Conservation (phyloP, 768 basidiomycete genomes). For the Cubamyces lactineus region DNA sequence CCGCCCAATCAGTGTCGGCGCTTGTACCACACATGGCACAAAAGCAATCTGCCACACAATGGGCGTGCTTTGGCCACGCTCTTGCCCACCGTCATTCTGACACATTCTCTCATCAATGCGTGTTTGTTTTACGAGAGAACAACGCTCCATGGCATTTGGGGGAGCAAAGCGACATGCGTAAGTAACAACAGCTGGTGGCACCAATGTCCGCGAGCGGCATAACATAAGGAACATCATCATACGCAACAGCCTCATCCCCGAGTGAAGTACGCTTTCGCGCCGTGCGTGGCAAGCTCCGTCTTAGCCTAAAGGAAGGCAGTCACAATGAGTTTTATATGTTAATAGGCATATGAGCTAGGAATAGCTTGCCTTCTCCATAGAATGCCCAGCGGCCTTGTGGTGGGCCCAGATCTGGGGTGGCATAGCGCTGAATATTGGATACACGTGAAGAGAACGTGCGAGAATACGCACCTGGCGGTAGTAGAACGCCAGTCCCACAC, state of each 20-base stretch:
- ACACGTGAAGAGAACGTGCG: constrained; percentile 20
- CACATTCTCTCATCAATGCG: constrained; percentile 2
- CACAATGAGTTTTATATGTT: constrained; percentile 18
- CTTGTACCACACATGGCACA: constrained; percentile 23
- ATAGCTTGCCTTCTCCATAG: constrained; percentile 71
- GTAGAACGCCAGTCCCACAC: constrained; percentile 77
- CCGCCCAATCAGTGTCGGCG: constrained; percentile 34
- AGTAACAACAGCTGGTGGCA: constrained; percentile 6
- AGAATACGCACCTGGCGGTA: constrained; percentile 65
- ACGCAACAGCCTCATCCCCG: constrained; percentile 56
- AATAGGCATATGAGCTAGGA: neutral
- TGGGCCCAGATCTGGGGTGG: constrained; percentile 69
- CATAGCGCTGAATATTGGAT: neutral
- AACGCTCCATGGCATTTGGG: constrained; percentile 2
- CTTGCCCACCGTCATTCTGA: constrained; percentile 3
- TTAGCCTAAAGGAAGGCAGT: constrained; percentile 62
- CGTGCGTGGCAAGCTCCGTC: constrained; percentile 78
- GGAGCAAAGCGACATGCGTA: constrained; percentile 4
- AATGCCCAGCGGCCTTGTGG: constrained; percentile 83
- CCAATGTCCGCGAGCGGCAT: constrained; percentile 9
- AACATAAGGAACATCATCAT: constrained; percentile 9
- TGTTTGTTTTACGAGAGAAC: constrained; percentile 6
- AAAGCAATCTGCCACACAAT: constrained; percentile 11
- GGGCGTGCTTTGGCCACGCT: constrained; percentile 16
- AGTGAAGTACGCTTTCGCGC: constrained; percentile 87